A percentile compares a stretch with the other conserved stretches of the same genome.
These are phyloP conservation scores for Diaporthe ampelina DNA, from an alignment of 2,329 filamentous ascomycete species.

Conservation along the genomic window DNA sequence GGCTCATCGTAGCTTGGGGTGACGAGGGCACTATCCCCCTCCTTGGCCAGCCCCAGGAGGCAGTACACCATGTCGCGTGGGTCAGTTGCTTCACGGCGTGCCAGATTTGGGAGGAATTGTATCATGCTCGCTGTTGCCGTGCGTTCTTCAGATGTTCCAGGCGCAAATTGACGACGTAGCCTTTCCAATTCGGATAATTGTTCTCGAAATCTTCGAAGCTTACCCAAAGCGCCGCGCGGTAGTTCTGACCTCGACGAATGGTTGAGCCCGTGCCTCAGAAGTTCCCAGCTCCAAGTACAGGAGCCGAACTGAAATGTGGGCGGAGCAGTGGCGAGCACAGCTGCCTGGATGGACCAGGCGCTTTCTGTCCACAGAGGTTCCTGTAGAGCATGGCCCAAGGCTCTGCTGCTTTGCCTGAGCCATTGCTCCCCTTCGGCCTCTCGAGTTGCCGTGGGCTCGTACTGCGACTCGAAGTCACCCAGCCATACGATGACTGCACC, in stretches of 20 bases:
- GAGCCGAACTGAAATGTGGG: slow-evolving; percentile 1
- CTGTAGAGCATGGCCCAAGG: neutral
- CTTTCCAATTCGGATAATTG: slow-evolving; percentile 9
- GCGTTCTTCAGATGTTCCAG: neutral
- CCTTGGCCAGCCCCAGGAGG: slow-evolving; percentile 9
- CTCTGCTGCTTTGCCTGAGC: slow-evolving; percentile 13
- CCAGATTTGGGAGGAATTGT: slow-evolving; percentile 16
- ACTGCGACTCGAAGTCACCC: slow-evolving; percentile 2
- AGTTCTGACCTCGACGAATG: neutral
- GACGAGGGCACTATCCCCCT: slow-evolving; percentile 2
- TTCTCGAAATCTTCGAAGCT: neutral
- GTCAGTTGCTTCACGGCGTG: slow-evolving; percentile 3
- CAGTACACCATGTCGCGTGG: slow-evolving; percentile 11
- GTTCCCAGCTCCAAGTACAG: slow-evolving; percentile 6
- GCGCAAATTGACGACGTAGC: neutral
- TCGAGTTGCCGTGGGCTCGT: slow-evolving; percentile 3
- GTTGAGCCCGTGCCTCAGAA: neutral
- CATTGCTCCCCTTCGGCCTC: neutral
- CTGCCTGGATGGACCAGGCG: slow-evolving; percentile 25
- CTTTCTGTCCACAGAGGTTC: slow-evolving; percentile 22
- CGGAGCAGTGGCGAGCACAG: neutral
- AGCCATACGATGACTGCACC: slow-evolving; percentile 22
- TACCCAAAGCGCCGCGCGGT: neutral
- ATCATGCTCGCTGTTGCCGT: neutral
- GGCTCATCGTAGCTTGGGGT: slow-evolving; percentile 7